These are phyloP conservation scores for Sarocladium kiliense DNA, from an alignment of 2,329 filamentous ascomycete species.

Conservation along the genomic window DNA sequence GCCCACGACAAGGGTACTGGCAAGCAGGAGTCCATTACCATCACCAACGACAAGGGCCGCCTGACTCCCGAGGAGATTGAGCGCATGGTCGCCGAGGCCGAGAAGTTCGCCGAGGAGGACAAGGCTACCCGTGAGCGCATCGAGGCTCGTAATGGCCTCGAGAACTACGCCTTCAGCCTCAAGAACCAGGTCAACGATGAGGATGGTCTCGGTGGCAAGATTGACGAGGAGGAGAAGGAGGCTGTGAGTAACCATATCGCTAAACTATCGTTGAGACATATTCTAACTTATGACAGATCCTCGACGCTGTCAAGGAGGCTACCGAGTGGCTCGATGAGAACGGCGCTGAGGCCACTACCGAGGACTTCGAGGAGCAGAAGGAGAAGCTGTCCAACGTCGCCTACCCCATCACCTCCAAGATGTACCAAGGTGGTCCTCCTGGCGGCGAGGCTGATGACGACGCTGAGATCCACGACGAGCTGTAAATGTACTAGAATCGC, in stretches of 20 bases:
- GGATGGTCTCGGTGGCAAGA: constrained; percentile 95
- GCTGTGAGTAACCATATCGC: constrained; percentile 51
- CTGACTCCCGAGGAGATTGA: constrained; percentile 96
- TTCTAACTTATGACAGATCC: constrained; percentile 52
- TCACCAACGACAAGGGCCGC: constrained; percentile 99
- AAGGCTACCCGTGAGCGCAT: constrained; percentile 97
- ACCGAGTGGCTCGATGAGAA: constrained; percentile 98
- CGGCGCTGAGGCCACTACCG: constrained; percentile 72
- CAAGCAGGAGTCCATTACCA: constrained; percentile 95
- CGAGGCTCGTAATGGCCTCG: constrained; percentile 89
- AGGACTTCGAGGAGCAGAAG: constrained; percentile 99
- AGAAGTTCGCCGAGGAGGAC: constrained; percentile 98
- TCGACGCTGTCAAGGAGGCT: constrained; percentile 91
- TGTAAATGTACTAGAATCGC: constrained; percentile 52
- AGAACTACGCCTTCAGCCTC: constrained; percentile 98
- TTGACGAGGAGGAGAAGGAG: constrained; percentile 98
- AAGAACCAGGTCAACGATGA: constrained; percentile 99
- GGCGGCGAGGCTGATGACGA: constrained; percentile 65
- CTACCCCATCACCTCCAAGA: constrained; percentile 98
- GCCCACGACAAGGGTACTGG: constrained; percentile 97
- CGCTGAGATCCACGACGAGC: constrained; percentile 70
- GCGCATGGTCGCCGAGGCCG: constrained; percentile 97
- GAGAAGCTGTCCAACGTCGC: constrained; percentile 97
- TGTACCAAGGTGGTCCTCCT: constrained; percentile 66
- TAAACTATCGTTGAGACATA: constrained; percentile 9